Evolutionary conservation across 371 early-diverging fungal species (phyloP).

Genomic region (Batkoa obscura): DNA sequence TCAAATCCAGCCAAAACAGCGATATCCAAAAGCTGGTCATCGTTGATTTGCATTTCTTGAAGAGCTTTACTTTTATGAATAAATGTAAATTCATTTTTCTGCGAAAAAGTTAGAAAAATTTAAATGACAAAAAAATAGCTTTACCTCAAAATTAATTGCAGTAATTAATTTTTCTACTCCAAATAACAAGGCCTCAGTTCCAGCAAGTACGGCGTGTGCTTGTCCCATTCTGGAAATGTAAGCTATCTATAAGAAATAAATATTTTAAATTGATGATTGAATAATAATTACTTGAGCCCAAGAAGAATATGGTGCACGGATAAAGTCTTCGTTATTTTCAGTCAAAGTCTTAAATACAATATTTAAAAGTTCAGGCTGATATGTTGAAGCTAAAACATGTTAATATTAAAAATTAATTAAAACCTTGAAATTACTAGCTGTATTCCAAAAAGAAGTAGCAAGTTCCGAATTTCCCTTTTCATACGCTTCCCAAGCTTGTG

Average conservation of each 20-base stretch:
- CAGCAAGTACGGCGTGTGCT: conserved; percentile 48
- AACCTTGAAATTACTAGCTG: conserved; percentile 16
- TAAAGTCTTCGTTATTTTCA: conserved; percentile 39
- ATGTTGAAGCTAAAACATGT: conserved; percentile 10
- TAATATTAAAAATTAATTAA: background rate
- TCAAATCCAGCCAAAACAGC: conserved; percentile 69
- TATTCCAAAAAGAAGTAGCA: conserved; percentile 35
- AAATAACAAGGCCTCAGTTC: conserved; percentile 55
- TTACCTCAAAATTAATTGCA: conserved; percentile 33
- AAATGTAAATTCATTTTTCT: conserved; percentile 32
- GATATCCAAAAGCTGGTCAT: conserved; percentile 61
- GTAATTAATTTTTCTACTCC: conserved; percentile 59
- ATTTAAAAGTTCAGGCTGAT: conserved; percentile 41
- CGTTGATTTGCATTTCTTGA: conserved; percentile 33
- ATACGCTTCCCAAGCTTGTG: conserved; percentile 51
- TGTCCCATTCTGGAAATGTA: conserved; percentile 46
- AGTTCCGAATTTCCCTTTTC: conserved; percentile 35
- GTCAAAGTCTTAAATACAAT: conserved; percentile 47
- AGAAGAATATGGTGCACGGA: conserved; percentile 66
- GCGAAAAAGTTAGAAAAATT: background rate
- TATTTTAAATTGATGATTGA: background rate
- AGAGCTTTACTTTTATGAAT: conserved; percentile 43
- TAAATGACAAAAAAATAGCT: background rate
- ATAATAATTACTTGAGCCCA: conserved; percentile 47
- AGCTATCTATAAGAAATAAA: conserved; percentile 24